Percentiles rank a stretch among this genome's conserved stretches.
phyloP scores from a whole-genome alignment of 2,329 filamentous ascomycete genomes.

The Didymella sp. region DNA sequence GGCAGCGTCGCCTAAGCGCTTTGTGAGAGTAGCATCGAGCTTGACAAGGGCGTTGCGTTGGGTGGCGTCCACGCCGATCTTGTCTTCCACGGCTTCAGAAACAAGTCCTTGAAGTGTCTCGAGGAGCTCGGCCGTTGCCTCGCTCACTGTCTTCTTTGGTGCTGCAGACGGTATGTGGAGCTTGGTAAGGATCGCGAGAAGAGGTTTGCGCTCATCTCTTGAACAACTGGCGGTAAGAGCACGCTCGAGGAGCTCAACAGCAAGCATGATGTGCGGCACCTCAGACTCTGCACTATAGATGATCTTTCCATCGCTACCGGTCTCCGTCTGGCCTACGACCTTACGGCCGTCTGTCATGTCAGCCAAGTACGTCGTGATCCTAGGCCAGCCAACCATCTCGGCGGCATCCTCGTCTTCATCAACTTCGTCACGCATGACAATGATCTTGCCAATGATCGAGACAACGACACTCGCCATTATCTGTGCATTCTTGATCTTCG shows the following conservation, averaged over 20 bases:
- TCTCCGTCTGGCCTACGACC: constrained; percentile 64
- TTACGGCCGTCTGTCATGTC: constrained; percentile 97
- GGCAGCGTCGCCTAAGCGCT: constrained; percentile 56
- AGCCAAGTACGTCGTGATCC: constrained; percentile 81
- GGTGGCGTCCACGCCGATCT: constrained; percentile 60
- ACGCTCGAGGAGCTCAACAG: constrained; percentile 77
- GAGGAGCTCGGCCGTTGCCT: constrained; percentile 32
- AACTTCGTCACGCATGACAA: constrained; percentile 65
- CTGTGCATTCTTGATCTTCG: constrained; percentile 79
- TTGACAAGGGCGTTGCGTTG: constrained; percentile 63
- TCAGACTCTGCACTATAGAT: constrained; percentile 68
- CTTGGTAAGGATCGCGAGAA: constrained; percentile 74
- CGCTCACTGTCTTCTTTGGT: constrained; percentile 37
- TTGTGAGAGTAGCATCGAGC: constrained; percentile 58
- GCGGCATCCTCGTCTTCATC: constrained; percentile 73
- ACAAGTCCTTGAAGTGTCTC: constrained; percentile 54
- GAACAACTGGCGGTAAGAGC: constrained; percentile 68
- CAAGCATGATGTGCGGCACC: constrained; percentile 81
- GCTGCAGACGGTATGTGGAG: constrained; percentile 73
- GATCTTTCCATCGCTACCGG: constrained; percentile 57
- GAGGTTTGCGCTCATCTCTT: constrained; percentile 82
- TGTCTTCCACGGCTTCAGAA: constrained; percentile 56
- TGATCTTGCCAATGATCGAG: constrained; percentile 74
- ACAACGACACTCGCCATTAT: constrained; percentile 79
- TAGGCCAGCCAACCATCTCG: constrained; percentile 75